A percentile compares a stretch with the other conserved stretches of the same genome.
Evolutionary conservation across 192 early-diverging fungal genomes (phyloP).

Genomic region (Piromyces finnis): DNA sequence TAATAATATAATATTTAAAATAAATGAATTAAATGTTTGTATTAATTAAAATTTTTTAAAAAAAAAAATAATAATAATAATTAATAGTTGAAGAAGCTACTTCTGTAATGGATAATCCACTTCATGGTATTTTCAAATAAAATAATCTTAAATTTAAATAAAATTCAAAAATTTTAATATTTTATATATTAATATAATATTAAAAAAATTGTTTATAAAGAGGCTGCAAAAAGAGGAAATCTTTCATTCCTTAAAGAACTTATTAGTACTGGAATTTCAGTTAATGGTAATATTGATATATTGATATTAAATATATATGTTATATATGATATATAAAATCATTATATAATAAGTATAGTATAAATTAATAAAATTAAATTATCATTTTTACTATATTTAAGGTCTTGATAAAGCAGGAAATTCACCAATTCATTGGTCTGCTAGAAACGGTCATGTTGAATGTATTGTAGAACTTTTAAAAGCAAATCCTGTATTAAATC

Average conservation of each 20-base stretch:
- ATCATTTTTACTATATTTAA: too few relatives aligned
- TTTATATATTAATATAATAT: too few relatives aligned
- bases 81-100: conserved; percentile 1
- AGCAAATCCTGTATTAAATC: conserved; percentile 1
- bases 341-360: too few relatives aligned
- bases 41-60: too few relatives aligned
- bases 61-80: background rate
- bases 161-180: too few relatives aligned
- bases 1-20: background rate
- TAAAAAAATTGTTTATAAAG: background rate
- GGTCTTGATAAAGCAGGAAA: conserved; percentile 1
- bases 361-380: too few relatives aligned
- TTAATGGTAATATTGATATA: background rate
- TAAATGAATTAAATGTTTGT: too few relatives aligned
- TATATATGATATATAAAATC: too few relatives aligned
- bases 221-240: conserved; percentile 3
- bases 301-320: too few relatives aligned
- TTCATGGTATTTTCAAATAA: background rate
- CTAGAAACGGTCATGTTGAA: background rate
- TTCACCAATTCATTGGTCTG: conserved; percentile 3
- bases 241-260: conserved; percentile 1
- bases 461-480: conserved; percentile 1
- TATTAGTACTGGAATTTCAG: conserved; percentile 1
- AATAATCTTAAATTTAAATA: too few relatives aligned
- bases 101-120: conserved; percentile 1